Evolutionary conservation across 2,329 filamentous ascomycete genomes (phyloP), one percentile per base, ranked within the genome.

Genomic region (Verticillium longisporum): DNA sequence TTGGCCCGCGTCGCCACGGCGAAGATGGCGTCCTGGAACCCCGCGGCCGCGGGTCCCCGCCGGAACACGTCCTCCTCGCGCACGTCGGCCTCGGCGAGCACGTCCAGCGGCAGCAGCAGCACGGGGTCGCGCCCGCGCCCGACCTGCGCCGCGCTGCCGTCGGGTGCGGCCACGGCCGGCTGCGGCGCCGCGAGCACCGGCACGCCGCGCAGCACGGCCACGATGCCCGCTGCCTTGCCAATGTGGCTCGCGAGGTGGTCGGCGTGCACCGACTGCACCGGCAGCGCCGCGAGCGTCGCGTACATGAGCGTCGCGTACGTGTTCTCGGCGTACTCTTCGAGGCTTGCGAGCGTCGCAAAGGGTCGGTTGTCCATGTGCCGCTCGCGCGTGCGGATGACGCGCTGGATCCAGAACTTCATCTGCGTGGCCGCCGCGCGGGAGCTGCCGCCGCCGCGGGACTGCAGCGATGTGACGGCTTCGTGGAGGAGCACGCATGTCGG

Each of bases 161-260:
- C 67, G 0, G 80, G 78, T 0, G 77, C 78, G 31, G 75, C 74
- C 3, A 81, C 72, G 3, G 79, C 72, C 2, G 85, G 81, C 0
- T 85, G 81, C 0, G 90, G 89, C 55, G 94, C 91, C 0, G 93
- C 93, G n/a, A 98, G 82, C 2, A 98, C 74, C 0, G 95, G 93
- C 11, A 98, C 80, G 0, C 95, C 94, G 50, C 94, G 84, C n/a
- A 99, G 78, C 0, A 97, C 84, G 1, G 94, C 89, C 2, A 88
- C 83, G 60, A 99, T 97, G 9, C 95, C 95, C 56, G 87, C 89
- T 0, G 95, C 93, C 71, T 99, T 99, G 59, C 95, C 95, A 61
- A 98, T 90, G 73, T 99, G 95, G 60, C 91, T 96, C 9, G 94
- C 94, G 18, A 99, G 80, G 75, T 99, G 95, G 70, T 99, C 95